phyloP scores from a whole-genome alignment of 2,329 filamentous ascomycete species.

The Fonsecaea nubica region DNA sequence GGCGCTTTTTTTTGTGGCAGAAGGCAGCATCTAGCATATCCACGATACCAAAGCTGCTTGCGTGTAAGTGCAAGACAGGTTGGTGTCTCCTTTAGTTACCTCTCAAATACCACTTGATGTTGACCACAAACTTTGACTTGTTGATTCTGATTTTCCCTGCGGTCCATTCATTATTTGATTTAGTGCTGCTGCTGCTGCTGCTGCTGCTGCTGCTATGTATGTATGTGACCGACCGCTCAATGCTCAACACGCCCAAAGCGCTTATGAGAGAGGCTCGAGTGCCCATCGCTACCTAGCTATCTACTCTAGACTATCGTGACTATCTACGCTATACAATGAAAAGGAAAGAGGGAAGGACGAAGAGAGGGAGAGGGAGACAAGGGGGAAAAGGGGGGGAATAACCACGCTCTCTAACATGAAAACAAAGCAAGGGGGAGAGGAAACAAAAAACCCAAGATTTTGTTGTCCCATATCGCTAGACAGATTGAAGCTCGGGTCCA shows the following conservation, averaged over 20 bases:
- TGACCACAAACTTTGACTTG: neutral
- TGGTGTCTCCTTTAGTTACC: constrained; percentile 28
- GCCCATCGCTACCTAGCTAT: constrained; percentile 7
- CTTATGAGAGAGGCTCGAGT: neutral
- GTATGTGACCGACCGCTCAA: too few species aligned
- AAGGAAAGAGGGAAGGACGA: neutral
- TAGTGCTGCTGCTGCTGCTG: neutral
- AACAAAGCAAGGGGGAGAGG: neutral
- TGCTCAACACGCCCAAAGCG: too few species aligned
- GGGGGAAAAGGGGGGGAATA: neutral
- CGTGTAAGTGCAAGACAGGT: constrained; percentile 36
- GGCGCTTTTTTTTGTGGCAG: neutral
- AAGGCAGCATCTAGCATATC: constrained; percentile 31
- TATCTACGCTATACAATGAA: constrained; percentile 5
- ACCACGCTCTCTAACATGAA: constrained; percentile 12
- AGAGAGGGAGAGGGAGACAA: neutral
- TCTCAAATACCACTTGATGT: constrained; percentile 16
- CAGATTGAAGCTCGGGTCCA: constrained; percentile 1
- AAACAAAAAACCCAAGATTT: neutral
- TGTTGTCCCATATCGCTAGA: neutral
- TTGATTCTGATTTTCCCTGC: too few species aligned
- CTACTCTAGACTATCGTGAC: constrained; percentile 7
- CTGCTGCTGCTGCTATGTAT: neutral
- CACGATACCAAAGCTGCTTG: constrained; percentile 34
- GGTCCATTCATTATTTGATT: neutral